Conservation (phyloP, 257 asterid species). For the Agastache rugosa region DNA sequence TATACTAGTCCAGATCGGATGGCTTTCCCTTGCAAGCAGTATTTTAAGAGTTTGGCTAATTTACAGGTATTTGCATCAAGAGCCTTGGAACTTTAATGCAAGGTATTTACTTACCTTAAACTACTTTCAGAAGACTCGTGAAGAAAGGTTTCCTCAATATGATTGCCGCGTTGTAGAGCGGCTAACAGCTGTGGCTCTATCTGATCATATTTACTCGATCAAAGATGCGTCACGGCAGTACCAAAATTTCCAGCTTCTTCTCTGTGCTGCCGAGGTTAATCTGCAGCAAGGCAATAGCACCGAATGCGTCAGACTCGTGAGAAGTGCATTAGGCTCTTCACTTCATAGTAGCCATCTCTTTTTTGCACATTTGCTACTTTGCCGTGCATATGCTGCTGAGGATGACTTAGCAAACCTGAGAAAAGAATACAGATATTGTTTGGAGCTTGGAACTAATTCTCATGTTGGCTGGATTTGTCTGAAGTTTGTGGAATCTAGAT, state of each 20-base stretch:
- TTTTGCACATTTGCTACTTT: slow-evolving; percentile 82
- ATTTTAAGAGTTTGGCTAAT: slow-evolving; percentile 26
- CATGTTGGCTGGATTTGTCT: slow-evolving; percentile 91
- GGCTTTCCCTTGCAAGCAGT: slow-evolving; percentile 21
- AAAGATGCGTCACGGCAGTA: slow-evolving; percentile 48
- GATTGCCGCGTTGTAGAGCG: slow-evolving; percentile 62
- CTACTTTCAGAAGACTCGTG: slow-evolving; percentile 77
- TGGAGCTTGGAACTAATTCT: slow-evolving; percentile 74
- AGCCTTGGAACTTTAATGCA: slow-evolving; percentile 84
- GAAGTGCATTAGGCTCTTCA: slow-evolving; percentile 57
- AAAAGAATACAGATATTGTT: slow-evolving; percentile 67
- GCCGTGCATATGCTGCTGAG: slow-evolving; percentile 82
- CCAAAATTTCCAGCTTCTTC: slow-evolving; percentile 77
- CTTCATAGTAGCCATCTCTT: slow-evolving; percentile 65
- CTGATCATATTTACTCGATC: slow-evolving; percentile 43
- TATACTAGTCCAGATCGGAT: slow-evolving; percentile 12
- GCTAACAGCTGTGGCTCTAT: slow-evolving; percentile 65
- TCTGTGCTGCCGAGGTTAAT: slow-evolving; percentile 85
- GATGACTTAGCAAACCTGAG: slow-evolving; percentile 51
- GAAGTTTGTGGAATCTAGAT: slow-evolving; percentile 69
- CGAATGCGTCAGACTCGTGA: slow-evolving; percentile 66
- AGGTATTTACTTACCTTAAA: slow-evolving; percentile 77
- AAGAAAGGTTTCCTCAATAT: slow-evolving; percentile 71
- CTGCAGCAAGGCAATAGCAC: slow-evolving; percentile 68
- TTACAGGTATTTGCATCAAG: slow-evolving; percentile 82